Evolutionary conservation across 345 rosid genomes (phyloP).

Genomic region (Noccaea bulbosa): DNA sequence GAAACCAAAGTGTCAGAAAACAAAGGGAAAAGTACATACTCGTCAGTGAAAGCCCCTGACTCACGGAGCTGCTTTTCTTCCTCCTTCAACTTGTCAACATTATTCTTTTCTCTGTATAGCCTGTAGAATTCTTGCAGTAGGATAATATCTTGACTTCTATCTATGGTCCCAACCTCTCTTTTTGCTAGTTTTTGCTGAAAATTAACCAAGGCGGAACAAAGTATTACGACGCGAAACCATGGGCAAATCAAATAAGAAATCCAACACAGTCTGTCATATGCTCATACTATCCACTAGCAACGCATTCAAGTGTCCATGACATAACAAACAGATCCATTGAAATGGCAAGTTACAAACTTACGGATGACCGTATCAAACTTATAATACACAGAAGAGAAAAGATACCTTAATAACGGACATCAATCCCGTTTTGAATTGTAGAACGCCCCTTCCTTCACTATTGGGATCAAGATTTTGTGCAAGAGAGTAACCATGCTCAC

Average conservation of each 20-base stretch:
- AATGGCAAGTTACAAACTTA: background rate
- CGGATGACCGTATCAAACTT: conserved; percentile 3
- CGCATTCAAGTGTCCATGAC: conserved; percentile 16
- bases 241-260: background rate
- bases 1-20: background rate
- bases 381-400: conserved; percentile 5
- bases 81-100: conserved; percentile 73
- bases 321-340: conserved; percentile 11
- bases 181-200: conserved; percentile 97
- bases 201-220: conserved; percentile 33
- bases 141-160: conserved; percentile 84
- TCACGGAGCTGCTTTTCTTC: conserved; percentile 85
- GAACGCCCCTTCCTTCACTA: conserved; percentile 97
- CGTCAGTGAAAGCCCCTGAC: conserved; percentile 70
- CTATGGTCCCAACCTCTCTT: conserved; percentile 83
- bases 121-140: conserved; percentile 87
- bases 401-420: conserved; percentile 94
- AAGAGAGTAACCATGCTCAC: conserved; percentile 95
- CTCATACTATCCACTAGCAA: conserved; percentile 1
- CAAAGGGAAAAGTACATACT: conserved; percentile 59
- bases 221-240: conserved; percentile 10
- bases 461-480: conserved; percentile 97
- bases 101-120: conserved; percentile 75
- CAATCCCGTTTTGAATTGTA: conserved; percentile 96
- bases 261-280: background rate